Base-by-base conservation (phyloP, 179 eudicot genomes). In the Heliamphora pulchella region DNA sequence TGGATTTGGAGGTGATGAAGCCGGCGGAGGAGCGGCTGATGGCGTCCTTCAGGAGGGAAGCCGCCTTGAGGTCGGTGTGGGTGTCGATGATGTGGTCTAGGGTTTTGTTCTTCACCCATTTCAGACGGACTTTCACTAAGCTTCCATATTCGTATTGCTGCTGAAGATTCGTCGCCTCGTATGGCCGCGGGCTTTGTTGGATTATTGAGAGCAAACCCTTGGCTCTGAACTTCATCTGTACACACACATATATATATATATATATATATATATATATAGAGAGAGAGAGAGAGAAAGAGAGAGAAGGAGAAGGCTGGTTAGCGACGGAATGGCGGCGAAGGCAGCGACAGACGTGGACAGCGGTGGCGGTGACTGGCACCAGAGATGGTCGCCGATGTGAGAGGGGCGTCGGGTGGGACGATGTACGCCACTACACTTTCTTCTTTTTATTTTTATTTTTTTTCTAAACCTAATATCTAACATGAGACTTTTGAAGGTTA, bases 51-150 rank as follows among this genome's bases (percentile, higher is more conserved):
- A 95, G 86, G 5, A 95, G 91, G 81, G 66, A 89, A 4, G 97
- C 97, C 51, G 97, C 98, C 84, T 93, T 93, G 70, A 93, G 89
- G 70, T 91, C 90, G 43, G 98, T 93, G 6, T 91, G 94, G 77
- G 79, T 87, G 86, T 95, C 95, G 81, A 95, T 95, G 0, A 89
- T 86, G 86, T 87, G 88, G 87, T 94, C 98, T 47, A 94, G 31
- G 14, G 85, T 80, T 72, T 88, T 87, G 82, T 95, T 95, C 70
- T 91, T 95, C 22, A 91, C 94, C 98, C 98, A 95, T 91, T 91
- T 93, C 5, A 95, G 82, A 1, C 97, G 89, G 53, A 95, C 98
- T 83, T 87, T 95, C 13, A 88, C 84, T 9, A 94, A 83, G 80
- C 39, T 72, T 15, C 94, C 86, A 51, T 10, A 43, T 47, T 82